These are phyloP conservation scores for Lasiodiplodia theobromae DNA, from an alignment of 2,329 filamentous ascomycete species.

Conservation along the genomic window DNA sequence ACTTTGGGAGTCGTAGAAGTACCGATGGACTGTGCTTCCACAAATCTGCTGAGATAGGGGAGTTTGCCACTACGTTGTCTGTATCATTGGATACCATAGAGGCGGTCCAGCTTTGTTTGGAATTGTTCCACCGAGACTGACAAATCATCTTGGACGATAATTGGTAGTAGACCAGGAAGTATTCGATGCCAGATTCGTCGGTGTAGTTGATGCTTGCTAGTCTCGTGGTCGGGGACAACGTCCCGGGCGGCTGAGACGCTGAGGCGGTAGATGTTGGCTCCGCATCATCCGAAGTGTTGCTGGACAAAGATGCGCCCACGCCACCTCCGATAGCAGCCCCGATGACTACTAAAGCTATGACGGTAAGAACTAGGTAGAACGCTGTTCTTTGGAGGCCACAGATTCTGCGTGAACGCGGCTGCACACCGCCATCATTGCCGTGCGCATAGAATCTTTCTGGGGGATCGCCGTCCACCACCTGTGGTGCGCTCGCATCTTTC, in stretches of 20 bases:
- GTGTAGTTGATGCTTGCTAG: background rate
- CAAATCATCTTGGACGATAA: background rate
- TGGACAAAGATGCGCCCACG: background rate
- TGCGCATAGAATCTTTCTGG: background rate
- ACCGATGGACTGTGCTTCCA: background rate
- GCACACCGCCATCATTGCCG: too few species aligned
- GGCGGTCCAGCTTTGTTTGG: background rate
- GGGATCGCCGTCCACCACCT: background rate
- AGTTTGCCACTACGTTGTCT: background rate
- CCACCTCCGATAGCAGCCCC: too few species aligned
- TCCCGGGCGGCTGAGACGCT: background rate
- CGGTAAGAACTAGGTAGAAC: too few species aligned
- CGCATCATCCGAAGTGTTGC: background rate
- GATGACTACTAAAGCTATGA: too few species aligned
- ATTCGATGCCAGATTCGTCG: background rate
- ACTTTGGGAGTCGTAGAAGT: background rate
- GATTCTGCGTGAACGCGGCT: background rate
- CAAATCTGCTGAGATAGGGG: background rate
- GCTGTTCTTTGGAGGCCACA: background rate
- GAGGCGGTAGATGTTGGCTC: background rate
- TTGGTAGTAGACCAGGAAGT: background rate
- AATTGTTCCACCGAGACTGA: background rate
- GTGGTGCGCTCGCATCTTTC: background rate
- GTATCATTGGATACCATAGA: background rate
- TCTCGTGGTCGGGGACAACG: background rate